Percentiles rank a stretch among this genome's conserved stretches.
phyloP scores from a whole-genome alignment of 352 stramenopile genomes.

The Globisporangium ultimum region DNA sequence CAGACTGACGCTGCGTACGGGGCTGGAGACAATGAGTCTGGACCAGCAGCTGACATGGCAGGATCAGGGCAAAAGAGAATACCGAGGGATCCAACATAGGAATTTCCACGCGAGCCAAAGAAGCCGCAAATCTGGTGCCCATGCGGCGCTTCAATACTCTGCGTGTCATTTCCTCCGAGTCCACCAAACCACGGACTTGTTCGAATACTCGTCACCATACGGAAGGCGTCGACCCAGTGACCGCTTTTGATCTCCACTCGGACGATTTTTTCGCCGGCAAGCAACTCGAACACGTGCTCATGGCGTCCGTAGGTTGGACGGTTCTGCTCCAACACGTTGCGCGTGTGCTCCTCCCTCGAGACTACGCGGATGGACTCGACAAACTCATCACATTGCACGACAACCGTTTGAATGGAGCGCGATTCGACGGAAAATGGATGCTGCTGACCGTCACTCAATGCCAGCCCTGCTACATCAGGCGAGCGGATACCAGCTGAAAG shows the following conservation, averaged over 20 bases:
- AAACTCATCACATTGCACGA: slow-evolving; percentile 34
- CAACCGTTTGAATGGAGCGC: slow-evolving; percentile 20
- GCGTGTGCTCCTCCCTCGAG: slow-evolving; percentile 19
- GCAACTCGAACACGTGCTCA: slow-evolving; percentile 50
- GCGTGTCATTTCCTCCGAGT: slow-evolving; percentile 19
- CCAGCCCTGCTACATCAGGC: slow-evolving; percentile 16
- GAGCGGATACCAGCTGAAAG: slow-evolving; percentile 4
- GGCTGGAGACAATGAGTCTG: neutral
- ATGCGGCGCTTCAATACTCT: slow-evolving; percentile 24
- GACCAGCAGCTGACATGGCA: too few relatives aligned
- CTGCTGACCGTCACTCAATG: slow-evolving; percentile 18
- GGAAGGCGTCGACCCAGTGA: slow-evolving; percentile 51
- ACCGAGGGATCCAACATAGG: slow-evolving; percentile 36
- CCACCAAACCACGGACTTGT: slow-evolving; percentile 49
- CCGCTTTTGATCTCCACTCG: slow-evolving; percentile 42
- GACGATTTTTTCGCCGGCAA: slow-evolving; percentile 30
- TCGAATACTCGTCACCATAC: slow-evolving; percentile 41
- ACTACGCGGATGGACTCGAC: slow-evolving; percentile 32
- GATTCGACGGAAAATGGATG: slow-evolving; percentile 7
- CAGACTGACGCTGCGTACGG: neutral
- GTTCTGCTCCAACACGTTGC: slow-evolving; percentile 11
- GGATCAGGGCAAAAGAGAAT: slow-evolving; percentile 17
- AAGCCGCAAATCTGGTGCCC: slow-evolving; percentile 33
- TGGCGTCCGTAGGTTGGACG: slow-evolving; percentile 18
- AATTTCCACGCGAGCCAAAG: slow-evolving; percentile 29